These are phyloP conservation scores for Termitomyces sp. DNA, from an alignment of 768 basidiomycete species.

Conservation along the genomic window DNA sequence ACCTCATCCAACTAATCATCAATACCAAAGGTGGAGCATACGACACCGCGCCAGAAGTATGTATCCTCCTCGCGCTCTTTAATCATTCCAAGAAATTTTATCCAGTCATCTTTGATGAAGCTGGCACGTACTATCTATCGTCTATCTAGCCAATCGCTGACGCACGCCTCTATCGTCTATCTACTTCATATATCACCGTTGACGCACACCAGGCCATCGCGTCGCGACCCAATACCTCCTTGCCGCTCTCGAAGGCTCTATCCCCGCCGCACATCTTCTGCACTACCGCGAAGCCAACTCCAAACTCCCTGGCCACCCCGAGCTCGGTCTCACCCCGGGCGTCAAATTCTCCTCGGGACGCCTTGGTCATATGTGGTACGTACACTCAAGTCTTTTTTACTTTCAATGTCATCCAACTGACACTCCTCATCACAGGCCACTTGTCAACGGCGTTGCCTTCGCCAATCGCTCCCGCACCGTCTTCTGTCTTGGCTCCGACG, in stretches of 20 bases:
- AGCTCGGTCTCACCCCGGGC: constrained; percentile 86
- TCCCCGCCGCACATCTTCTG: constrained; percentile 72
- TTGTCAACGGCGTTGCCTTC: constrained; percentile 81
- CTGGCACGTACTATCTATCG: constrained; percentile 42
- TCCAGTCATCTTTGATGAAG: constrained; percentile 76
- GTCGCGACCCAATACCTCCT: constrained; percentile 89
- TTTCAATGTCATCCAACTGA: background rate
- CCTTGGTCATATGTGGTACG: constrained; percentile 82
- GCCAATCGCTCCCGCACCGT: constrained; percentile 73
- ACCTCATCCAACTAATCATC: background rate
- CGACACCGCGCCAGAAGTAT: constrained; percentile 82
- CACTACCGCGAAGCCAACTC: constrained; percentile 85
- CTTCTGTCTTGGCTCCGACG: constrained; percentile 84
- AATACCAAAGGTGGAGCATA: constrained; percentile 47
- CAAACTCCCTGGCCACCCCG: constrained; percentile 85
- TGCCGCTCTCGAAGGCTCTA: constrained; percentile 65
- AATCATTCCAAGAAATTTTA: constrained; percentile 56
- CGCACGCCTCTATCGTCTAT: too few species aligned
- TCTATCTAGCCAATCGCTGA: background rate
- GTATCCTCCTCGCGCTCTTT: constrained; percentile 71
- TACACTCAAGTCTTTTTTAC: background rate
- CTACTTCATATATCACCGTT: too few species aligned
- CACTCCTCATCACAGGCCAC: constrained; percentile 34
- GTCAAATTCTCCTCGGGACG: constrained; percentile 93
- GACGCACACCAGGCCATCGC: constrained; percentile 57